Evolutionary conservation across 352 stramenopile species (phyloP).

Genomic region (Synura sp.): DNA sequence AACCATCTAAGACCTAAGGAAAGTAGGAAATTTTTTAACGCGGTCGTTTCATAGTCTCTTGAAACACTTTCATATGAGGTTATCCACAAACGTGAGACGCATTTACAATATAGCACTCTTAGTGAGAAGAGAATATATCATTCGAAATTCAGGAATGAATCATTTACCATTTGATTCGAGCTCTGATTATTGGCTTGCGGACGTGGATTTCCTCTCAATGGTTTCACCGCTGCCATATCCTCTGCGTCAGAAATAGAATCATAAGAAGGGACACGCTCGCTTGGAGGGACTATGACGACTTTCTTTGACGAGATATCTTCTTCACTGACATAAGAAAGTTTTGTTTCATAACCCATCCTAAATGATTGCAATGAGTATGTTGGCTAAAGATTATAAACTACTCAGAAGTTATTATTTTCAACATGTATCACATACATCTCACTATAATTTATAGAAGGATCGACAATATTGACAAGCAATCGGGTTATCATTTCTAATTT

Average conservation of each 20-base stretch:
- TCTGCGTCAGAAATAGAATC: too few relatives aligned
- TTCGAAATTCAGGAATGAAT: background rate
- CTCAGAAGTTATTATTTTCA: background rate
- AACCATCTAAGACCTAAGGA: background rate
- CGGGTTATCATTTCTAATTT: constrained; percentile 33
- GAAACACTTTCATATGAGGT: too few relatives aligned
- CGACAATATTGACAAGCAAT: constrained; percentile 23
- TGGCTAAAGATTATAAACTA: background rate
- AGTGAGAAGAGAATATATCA: too few relatives aligned
- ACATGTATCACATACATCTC: background rate
- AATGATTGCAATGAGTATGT: background rate
- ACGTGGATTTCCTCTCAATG: too few relatives aligned
- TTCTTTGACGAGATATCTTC: background rate
- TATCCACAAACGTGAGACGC: too few relatives aligned
- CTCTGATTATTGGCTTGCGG: too few relatives aligned
- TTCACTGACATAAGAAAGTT: background rate
- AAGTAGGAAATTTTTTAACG: background rate
- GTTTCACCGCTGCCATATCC: too few relatives aligned
- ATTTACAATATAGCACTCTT: too few relatives aligned
- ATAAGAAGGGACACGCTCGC: too few relatives aligned
- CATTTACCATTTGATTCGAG: background rate
- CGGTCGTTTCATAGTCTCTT: too few relatives aligned
- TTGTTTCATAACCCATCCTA: background rate
- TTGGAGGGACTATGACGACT: background rate
- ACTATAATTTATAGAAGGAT: constrained; percentile 7